phyloP scores from a whole-genome alignment of 192 early-diverging fungal genomes.

The Allomyces arbusculus region DNA sequence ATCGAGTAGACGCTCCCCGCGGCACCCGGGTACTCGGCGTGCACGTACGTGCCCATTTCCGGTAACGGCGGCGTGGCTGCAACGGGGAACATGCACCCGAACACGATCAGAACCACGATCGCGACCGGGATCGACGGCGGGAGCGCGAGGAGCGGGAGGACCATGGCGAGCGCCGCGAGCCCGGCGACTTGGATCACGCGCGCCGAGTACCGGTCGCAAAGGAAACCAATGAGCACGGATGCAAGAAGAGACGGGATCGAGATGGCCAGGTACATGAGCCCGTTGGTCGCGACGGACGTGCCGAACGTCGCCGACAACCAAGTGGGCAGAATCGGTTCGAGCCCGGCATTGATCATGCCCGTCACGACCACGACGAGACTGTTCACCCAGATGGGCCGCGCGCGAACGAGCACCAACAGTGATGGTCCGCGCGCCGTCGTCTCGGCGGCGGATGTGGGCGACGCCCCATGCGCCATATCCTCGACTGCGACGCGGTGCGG shows the following conservation, averaged over 20 bases:
- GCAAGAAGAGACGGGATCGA: neutral
- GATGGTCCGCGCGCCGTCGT: neutral
- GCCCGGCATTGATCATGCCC: neutral
- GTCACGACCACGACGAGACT: neutral
- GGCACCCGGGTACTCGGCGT: neutral
- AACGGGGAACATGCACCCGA: neutral
- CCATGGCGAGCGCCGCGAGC: neutral
- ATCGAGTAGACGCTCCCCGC: neutral
- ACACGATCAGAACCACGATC: neutral
- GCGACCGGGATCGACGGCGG: neutral
- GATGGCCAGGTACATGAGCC: neutral
- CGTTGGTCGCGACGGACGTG: neutral
- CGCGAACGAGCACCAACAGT: neutral
- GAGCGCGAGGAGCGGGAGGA: neutral
- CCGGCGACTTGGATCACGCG: neutral
- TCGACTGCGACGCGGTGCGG: neutral
- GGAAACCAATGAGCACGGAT: neutral
- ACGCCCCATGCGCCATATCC: too few relatives aligned
- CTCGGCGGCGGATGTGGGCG: too few relatives aligned
- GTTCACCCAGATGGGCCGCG: neutral
- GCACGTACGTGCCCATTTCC: neutral
- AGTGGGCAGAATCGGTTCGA: neutral
- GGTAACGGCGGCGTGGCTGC: neutral
- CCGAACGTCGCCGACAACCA: neutral
- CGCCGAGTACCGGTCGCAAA: neutral